Evolutionary conservation across 2,329 filamentous ascomycete species (phyloP).

Genomic region (Thermothelomyces thermophilus): DNA sequence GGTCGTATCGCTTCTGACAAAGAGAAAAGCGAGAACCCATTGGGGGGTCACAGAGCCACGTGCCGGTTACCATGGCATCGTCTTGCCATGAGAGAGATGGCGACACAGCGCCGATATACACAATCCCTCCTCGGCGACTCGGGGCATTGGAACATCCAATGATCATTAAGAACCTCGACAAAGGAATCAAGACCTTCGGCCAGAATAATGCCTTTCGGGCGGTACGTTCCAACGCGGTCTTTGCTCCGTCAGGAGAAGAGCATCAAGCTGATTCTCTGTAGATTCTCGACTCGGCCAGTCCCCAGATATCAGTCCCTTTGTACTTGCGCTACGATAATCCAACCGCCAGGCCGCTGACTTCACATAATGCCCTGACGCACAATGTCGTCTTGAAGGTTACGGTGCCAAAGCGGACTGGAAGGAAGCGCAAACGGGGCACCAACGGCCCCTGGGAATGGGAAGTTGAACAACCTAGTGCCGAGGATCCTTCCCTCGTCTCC

Average conservation of each 20-base stretch:
- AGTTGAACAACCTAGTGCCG: slow-evolving; percentile 28
- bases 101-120: slow-evolving; percentile 31
- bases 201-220: slow-evolving; percentile 33
- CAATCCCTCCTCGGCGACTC: slow-evolving; percentile 34
- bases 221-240: slow-evolving; percentile 24
- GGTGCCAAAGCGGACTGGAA: slow-evolving; percentile 77
- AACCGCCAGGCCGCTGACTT: slow-evolving; percentile 69
- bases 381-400: slow-evolving; percentile 83
- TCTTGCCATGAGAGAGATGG: slow-evolving; percentile 6
- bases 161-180: slow-evolving; percentile 36
- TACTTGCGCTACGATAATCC: slow-evolving; percentile 75
- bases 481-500: slow-evolving; percentile 5
- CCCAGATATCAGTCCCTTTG: slow-evolving; percentile 53
- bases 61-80: slow-evolving; percentile 6
- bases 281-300: slow-evolving; percentile 40
- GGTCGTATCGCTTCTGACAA: no score
- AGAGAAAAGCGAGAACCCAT: no score
- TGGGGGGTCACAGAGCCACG: no score
- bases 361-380: slow-evolving; percentile 67
- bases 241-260: no score
- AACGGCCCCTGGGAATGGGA: slow-evolving; percentile 55
- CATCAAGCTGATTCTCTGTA: no score
- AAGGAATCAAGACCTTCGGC: slow-evolving; percentile 37
- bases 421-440: slow-evolving; percentile 77
- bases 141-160: slow-evolving; percentile 40